A percentile compares a stretch with the other conserved stretches of the same genome.
Evolutionary conservation across 208 protist genomes (phyloP).

Genomic region (Novymonas esmeraldas): DNA sequence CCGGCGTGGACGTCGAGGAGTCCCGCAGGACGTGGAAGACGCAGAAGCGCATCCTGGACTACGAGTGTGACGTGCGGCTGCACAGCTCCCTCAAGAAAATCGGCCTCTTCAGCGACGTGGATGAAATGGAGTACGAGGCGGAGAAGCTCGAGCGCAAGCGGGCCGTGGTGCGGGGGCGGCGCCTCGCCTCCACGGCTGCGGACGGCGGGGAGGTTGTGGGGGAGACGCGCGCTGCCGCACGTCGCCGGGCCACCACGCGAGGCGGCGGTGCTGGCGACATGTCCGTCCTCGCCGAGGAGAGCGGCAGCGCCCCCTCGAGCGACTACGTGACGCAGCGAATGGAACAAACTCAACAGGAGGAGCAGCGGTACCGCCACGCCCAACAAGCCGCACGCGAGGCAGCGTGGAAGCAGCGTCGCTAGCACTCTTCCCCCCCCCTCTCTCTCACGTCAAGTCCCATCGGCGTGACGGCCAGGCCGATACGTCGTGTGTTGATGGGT

Average conservation of each 20-base stretch:
- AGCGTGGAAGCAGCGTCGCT: constrained; percentile 19
- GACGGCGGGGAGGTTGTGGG: background rate
- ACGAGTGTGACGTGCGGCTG: constrained; percentile 86
- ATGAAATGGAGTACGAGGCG: constrained; percentile 81
- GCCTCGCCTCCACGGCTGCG: background rate
- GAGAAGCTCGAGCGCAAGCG: constrained; percentile 64
- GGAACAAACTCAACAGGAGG: constrained; percentile 17
- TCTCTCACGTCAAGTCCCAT: background rate
- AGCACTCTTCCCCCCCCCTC: no score
- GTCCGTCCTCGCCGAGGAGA: background rate
- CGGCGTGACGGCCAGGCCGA: no score
- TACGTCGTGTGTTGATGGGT: background rate
- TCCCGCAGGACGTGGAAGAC: constrained; percentile 68
- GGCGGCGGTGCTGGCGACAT: background rate
- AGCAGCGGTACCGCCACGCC: constrained; percentile 7
- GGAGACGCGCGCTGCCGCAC: constrained; percentile 10
- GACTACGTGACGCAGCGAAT: constrained; percentile 1
- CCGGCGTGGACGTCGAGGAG: constrained; percentile 72
- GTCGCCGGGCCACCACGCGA: background rate
- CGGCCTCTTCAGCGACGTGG: constrained; percentile 64
- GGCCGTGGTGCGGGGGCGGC: constrained; percentile 45
- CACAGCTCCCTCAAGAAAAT: constrained; percentile 54
- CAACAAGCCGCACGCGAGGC: constrained; percentile 19
- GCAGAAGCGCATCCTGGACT: constrained; percentile 82
- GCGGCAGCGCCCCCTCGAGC: background rate